Base-by-base conservation (phyloP, 73 alveolate species). In the Paramecium caudatum region DNA sequence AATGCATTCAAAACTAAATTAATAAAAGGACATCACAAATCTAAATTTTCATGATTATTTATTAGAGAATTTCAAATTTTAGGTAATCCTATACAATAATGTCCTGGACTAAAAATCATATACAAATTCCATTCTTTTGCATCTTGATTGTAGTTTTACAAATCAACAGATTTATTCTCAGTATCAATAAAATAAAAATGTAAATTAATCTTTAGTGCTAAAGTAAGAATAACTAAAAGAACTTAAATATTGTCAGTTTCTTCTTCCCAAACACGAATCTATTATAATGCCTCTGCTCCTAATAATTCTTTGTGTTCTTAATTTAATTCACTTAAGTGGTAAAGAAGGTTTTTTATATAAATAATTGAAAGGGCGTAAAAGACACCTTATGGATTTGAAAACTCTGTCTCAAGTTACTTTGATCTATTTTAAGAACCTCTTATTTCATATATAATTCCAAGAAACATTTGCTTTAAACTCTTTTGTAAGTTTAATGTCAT, bases 1-100 rank as follows among this genome's bases (percentile, higher is more conserved):
- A 74, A 74, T 49, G 86, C 92, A 17, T 84, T 84, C 46, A 84
- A 84, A 39, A 37, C 92, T 0, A 84, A 84, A 84, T 30, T 33
- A 34, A 37, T 84, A 61, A 74, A 74, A 37, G 82, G 87, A 34
- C 82, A 84, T 47, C 49, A 84, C 62, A 84, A 61, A 61, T 33
- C 63, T 21, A 69, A 69, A 43, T 69, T 36, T 69, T 69, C 47
- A 5, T 63, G 47, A 63, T 63, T 19, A 25, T 17, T 41, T 49
- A 21, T 49, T 19, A 49, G 25, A 13, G 17, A 30, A 49, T 1
- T 49, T 0, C 25, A 39, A 39, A 39, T 49, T 49, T 17, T 49
- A 49, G 70, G 70, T 49, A 49, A 49, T 13, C 70, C 70, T 6
- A 49, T 49, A 15, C 70, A 49, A 49, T 49, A 49, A 49, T 49